Evolutionary conservation across 768 basidiomycete genomes (phyloP), one percentile per base, ranked within the genome.

Genomic region (Pulveroboletus sp.): DNA sequence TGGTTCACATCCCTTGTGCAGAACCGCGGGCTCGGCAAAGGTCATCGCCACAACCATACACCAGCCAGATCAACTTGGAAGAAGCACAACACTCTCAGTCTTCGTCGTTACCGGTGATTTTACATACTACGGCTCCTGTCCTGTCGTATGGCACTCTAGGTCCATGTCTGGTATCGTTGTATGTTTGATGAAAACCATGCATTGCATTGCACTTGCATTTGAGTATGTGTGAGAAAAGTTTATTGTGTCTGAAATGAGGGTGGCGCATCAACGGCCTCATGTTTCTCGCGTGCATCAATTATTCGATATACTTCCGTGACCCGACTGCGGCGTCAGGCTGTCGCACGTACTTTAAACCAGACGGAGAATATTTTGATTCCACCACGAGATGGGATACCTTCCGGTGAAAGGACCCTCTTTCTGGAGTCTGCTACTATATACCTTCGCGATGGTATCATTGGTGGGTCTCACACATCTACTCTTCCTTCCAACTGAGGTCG

Each of bases 21-120:
- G 91, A 97, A 96, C 78, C 88, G 95, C 73, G 95, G 96, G 63
- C 71, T 97, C 65, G 95, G 93, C 76, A 97, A 97, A 73, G 95
- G 95, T 40, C 82, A 89, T 67, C 83, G 86, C 58, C 76, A 92
- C 89, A 96, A 97, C 76, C 91, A 97, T 70, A 83, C 86, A 37
- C 92, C 93, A 39, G 82, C 85, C 61, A 82, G 85, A 56, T 86
- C 92, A 10, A 92, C 89, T 73, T 98, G 93, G 93, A 93, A 90
- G 74, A 93, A 80, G 70, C 90, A 97, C 93, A 99, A 97, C 82
- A 96, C 94, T 14, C 88, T 91, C 80, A 86, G 83, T 70, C 80
- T 91, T 55, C 89, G 86, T 66, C 85, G 89, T 56, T 91, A 91
- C 80, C 85, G 89, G 72, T 91, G 64, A 80, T 58, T 48, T 43